phyloP scores from a whole-genome alignment of 441 rosid species.

The Syzygium malaccense region DNA sequence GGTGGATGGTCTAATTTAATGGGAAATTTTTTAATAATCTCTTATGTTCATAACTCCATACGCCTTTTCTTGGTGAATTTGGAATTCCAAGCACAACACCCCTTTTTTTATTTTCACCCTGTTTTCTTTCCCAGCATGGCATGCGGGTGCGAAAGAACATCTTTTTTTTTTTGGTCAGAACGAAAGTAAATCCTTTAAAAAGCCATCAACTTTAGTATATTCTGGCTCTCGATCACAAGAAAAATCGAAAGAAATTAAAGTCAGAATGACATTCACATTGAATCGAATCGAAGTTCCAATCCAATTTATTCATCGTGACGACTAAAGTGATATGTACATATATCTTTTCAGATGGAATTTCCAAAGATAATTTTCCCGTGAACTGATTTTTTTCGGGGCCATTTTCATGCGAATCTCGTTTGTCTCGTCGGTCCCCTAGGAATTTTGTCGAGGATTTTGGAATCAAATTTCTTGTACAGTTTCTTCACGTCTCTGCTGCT shows the following conservation, averaged over 20 bases:
- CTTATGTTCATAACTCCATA: not conserved
- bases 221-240: not conserved
- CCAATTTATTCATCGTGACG: not conserved
- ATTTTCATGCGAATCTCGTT: not conserved
- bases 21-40: not conserved
- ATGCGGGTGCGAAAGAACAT: not conserved
- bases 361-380: not conserved
- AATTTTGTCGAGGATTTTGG: constrained; percentile 34
- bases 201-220: not conserved
- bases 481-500: constrained; percentile 23
- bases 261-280: not conserved
- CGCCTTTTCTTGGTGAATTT: not conserved
- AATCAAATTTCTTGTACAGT: constrained; percentile 23
- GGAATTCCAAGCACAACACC: not conserved
- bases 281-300: not conserved
- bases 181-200: not conserved
- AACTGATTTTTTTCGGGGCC: not conserved
- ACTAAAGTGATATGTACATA: not conserved
- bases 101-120: not conserved
- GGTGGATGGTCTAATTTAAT: not conserved
- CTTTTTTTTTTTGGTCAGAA: not conserved
- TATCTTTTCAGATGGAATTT: fast-evolving
- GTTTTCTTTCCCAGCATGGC: not conserved
- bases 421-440: constrained; percentile 24
- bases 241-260: not conserved